Evolutionary conservation across 192 early-diverging fungal species (phyloP).

Genomic region (Rhizophlyctis rosea): DNA sequence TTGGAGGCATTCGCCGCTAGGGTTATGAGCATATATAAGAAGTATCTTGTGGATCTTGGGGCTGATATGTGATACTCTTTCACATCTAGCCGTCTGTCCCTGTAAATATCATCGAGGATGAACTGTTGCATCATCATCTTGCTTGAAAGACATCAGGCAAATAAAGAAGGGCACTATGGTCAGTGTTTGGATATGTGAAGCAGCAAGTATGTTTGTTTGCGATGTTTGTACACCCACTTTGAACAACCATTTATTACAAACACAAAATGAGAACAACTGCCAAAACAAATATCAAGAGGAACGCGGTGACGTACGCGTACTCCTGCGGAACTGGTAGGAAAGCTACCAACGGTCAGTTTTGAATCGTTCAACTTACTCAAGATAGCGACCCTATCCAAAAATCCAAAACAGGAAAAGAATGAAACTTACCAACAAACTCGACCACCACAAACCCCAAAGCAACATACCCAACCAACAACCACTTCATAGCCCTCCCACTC

Average conservation of each 20-base stretch:
- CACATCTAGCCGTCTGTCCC: no score
- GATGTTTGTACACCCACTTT: no score
- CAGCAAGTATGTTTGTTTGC: no score
- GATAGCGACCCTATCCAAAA: neutral
- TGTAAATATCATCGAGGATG: no score
- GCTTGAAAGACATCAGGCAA: no score
- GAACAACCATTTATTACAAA: conserved; percentile 22
- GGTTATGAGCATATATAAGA: conserved; percentile 89
- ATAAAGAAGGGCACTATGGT: no score
- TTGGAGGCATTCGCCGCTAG: conserved; percentile 90
- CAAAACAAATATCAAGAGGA: conserved; percentile 41
- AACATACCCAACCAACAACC: conserved; percentile 32
- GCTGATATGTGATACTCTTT: no score
- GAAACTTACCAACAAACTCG: conserved; percentile 37
- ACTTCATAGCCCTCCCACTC: conserved; percentile 24
- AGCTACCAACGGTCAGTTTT: neutral
- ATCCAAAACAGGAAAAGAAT: neutral
- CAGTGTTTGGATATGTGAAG: no score
- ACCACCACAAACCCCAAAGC: conserved; percentile 33
- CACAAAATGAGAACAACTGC: conserved; percentile 36
- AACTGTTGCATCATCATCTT: no score
- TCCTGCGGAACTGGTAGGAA: conserved; percentile 17
- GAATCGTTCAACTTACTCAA: neutral
- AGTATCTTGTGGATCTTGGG: conserved; percentile 52
- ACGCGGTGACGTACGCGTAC: conserved; percentile 30